These are phyloP conservation scores for Suillus decipiens DNA, from an alignment of 768 basidiomycete genomes.

Conservation along the genomic window DNA sequence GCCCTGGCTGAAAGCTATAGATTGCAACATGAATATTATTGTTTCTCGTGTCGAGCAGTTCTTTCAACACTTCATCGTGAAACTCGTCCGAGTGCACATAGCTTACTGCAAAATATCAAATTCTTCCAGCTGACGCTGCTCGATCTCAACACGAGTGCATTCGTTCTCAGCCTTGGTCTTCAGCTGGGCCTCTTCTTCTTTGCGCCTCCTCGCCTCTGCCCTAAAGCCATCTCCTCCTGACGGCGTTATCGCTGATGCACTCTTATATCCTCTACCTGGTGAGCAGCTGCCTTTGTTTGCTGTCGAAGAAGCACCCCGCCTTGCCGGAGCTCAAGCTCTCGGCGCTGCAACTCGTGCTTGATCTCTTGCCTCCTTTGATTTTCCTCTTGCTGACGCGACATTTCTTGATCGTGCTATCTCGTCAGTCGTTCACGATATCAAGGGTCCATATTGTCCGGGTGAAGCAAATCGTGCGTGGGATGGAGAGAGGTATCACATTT, in stretches of 20 bases:
- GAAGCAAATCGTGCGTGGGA: not conserved
- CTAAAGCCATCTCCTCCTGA: not conserved
- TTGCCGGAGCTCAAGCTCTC: not conserved
- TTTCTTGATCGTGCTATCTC: not conserved
- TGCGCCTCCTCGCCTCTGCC: not conserved
- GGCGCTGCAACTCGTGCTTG: not conserved
- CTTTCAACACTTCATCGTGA: not conserved
- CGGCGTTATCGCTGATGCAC: not conserved
- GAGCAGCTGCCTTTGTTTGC: not conserved
- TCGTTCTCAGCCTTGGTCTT: not conserved
- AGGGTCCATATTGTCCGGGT: not conserved
- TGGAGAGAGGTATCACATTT: not conserved
- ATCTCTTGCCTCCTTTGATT: not conserved
- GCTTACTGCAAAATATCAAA: too few relatives aligned
- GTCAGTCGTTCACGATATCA: not conserved
- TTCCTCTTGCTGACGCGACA: constrained; percentile 1
- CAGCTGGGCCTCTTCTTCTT: not conserved
- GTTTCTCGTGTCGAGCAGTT: not conserved
- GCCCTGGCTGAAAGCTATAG: not conserved
- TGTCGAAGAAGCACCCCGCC: constrained; percentile 1
- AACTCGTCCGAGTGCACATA: not conserved
- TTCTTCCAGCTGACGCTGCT: constrained; percentile 3
- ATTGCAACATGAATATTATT: too few relatives aligned
- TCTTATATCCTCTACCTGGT: not conserved
- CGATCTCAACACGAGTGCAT: constrained; percentile 1